A percentile compares a stretch with the other conserved stretches of the same genome.
phyloP scores from a whole-genome alignment of 2,329 filamentous ascomycete genomes.

The Alternaria longipes region DNA sequence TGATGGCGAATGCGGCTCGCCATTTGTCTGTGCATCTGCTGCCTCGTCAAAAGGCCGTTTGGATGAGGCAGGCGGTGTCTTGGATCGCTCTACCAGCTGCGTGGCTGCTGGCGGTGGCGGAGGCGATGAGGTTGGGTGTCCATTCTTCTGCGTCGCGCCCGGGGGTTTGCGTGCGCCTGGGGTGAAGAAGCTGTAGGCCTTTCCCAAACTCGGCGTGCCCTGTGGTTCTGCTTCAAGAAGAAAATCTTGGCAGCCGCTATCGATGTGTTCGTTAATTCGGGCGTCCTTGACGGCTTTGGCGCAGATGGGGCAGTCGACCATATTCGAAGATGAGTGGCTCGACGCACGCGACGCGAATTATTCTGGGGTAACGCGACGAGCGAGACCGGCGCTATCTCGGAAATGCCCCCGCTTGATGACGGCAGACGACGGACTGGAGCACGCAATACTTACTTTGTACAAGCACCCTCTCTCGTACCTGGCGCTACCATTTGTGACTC shows the following conservation, averaged over 20 bases:
- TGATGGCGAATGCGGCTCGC: constrained; percentile 47
- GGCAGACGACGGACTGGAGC: constrained; percentile 37
- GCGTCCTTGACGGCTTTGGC: constrained; percentile 73
- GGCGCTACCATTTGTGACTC: background rate
- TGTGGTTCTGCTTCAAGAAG: constrained; percentile 62
- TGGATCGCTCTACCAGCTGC: constrained; percentile 29
- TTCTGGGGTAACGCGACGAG: constrained; percentile 23
- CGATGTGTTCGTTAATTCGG: constrained; percentile 90
- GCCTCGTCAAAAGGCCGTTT: constrained; percentile 39
- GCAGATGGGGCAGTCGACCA: constrained; percentile 85
- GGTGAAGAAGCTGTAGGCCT: constrained; percentile 63
- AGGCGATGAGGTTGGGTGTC: constrained; percentile 31
- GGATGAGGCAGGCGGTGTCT: constrained; percentile 37
- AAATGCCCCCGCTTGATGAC: constrained; percentile 39
- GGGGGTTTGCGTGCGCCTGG: constrained; percentile 56
- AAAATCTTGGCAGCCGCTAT: constrained; percentile 78
- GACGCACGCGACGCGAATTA: constrained; percentile 24
- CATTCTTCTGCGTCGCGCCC: constrained; percentile 32
- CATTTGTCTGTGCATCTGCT: constrained; percentile 25
- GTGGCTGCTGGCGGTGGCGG: constrained; percentile 20
- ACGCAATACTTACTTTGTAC: constrained; percentile 34
- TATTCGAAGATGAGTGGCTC: constrained; percentile 28
- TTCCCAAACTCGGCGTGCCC: constrained; percentile 46
- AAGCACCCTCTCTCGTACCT: background rate
- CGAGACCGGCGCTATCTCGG: constrained; percentile 28